Evolutionary conservation across 495 filamentous ascomycete genomes (phyloP).

Genomic region (Umbilicaria muhlenbergii): DNA sequence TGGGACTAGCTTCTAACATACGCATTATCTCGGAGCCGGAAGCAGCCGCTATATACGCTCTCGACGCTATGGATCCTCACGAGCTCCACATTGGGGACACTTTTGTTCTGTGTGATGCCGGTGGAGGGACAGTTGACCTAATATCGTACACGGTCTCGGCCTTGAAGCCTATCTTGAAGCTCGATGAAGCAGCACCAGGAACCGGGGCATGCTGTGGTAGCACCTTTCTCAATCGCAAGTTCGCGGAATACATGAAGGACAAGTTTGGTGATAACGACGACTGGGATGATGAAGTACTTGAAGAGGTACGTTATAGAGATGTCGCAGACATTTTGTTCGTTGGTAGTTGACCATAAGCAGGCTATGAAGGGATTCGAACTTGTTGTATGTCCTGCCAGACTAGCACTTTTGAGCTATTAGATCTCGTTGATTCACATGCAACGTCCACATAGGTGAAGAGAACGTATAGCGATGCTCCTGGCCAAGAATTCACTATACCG

Average conservation of each 20-base stretch:
- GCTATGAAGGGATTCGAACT: slow-evolving; percentile 10
- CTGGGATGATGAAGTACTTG: slow-evolving; percentile 42
- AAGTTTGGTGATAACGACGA: slow-evolving; percentile 42
- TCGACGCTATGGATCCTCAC: slow-evolving; percentile 52
- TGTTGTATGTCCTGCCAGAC: neutral
- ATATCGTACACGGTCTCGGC: slow-evolving; percentile 33
- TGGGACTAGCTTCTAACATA: slow-evolving; percentile 42
- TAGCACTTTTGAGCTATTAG: slow-evolving; percentile 1
- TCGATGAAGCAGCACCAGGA: slow-evolving; percentile 51
- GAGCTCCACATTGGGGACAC: slow-evolving; percentile 47
- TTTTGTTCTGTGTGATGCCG: slow-evolving; percentile 61
- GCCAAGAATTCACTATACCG: slow-evolving; percentile 10
- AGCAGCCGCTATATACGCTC: slow-evolving; percentile 57
- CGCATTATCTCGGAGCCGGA: slow-evolving; percentile 62
- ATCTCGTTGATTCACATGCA: neutral
- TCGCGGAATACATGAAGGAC: slow-evolving; percentile 48
- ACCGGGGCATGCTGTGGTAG: slow-evolving; percentile 52
- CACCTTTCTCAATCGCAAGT: slow-evolving; percentile 53
- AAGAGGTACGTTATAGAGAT: slow-evolving; percentile 18
- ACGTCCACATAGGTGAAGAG: slow-evolving; percentile 4
- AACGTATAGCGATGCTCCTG: slow-evolving; percentile 6
- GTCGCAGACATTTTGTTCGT: neutral
- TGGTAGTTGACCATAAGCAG: neutral
- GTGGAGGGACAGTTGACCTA: slow-evolving; percentile 62
- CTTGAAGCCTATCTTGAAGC: slow-evolving; percentile 24